These are phyloP conservation scores for Allium cepa DNA, from an alignment of 106 monocot species.

Conservation along the genomic window DNA sequence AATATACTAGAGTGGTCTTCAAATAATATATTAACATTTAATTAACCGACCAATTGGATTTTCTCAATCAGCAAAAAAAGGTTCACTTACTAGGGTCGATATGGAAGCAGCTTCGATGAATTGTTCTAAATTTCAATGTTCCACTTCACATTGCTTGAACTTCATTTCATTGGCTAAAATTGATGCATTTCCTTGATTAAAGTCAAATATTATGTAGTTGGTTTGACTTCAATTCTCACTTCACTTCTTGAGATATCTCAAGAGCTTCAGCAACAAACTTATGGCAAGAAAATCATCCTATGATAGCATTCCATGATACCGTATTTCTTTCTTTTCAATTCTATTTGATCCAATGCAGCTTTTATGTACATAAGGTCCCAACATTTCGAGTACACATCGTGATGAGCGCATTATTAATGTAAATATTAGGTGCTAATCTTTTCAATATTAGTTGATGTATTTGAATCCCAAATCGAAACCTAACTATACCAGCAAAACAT, in stretches of 20 bases:
- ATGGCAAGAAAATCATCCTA: slow-evolving; percentile 68
- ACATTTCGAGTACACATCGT: slow-evolving; percentile 76
- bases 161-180: no score
- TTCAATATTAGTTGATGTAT: slow-evolving; percentile 67
- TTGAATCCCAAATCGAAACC: slow-evolving; percentile 38
- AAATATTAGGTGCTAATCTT: slow-evolving; percentile 34
- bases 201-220: slow-evolving; percentile 68
- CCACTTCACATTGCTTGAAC: no score
- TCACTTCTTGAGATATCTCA: slow-evolving; percentile 51
- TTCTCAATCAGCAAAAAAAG: no score
- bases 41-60: no score
- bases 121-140: no score
- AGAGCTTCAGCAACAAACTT: slow-evolving; percentile 52
- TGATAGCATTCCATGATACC: slow-evolving; percentile 88
- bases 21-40: no score
- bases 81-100: no score
- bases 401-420: slow-evolving; percentile 74
- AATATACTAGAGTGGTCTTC: no score
- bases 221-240: slow-evolving; percentile 26
- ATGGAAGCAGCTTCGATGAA: no score
- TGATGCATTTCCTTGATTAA: background rate
- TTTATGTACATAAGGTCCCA: slow-evolving; percentile 42
- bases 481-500: slow-evolving; percentile 59
- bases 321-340: slow-evolving; percentile 23
- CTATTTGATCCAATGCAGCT: slow-evolving; percentile 42